phyloP scores from a whole-genome alignment of 176 grass and related monocot species.

The Olyra latifolia region DNA sequence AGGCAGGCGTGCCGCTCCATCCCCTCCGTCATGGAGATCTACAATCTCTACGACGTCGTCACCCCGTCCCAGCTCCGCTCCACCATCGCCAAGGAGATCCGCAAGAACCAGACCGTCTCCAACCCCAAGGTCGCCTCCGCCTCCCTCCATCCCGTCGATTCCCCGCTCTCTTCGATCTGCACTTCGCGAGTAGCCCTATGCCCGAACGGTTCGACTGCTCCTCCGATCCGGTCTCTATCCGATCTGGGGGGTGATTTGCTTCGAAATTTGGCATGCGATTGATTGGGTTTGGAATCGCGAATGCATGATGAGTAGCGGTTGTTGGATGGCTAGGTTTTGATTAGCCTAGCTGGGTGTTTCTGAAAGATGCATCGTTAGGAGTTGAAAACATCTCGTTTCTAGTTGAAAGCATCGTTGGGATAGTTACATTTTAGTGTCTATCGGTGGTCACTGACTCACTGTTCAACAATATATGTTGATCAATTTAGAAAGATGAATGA shows the following conservation, averaged over 20 bases:
- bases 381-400: neutral
- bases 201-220: too few relatives aligned
- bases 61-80: slow-evolving; percentile 79
- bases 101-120: slow-evolving; percentile 67
- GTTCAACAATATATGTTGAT: neutral
- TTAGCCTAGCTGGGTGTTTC: slow-evolving; percentile 13
- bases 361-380: neutral
- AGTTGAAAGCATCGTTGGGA: too few relatives aligned
- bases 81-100: slow-evolving; percentile 69
- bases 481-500: neutral
- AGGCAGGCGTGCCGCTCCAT: slow-evolving; percentile 82
- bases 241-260: neutral
- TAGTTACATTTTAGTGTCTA: neutral
- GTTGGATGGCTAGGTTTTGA: neutral
- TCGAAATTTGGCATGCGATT: neutral
- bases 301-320: neutral
- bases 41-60: slow-evolving; percentile 85
- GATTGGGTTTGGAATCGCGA: neutral
- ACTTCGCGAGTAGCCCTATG: neutral
- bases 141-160: neutral
- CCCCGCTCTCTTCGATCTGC: slow-evolving; percentile 1
- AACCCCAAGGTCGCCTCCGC: slow-evolving; percentile 60
- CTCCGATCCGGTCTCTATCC: neutral
- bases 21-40: slow-evolving; percentile 83
- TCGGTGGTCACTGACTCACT: neutral